These are phyloP conservation scores for Seiridium cupressi DNA, from an alignment of 2,329 filamentous ascomycete species.

Conservation along the genomic window DNA sequence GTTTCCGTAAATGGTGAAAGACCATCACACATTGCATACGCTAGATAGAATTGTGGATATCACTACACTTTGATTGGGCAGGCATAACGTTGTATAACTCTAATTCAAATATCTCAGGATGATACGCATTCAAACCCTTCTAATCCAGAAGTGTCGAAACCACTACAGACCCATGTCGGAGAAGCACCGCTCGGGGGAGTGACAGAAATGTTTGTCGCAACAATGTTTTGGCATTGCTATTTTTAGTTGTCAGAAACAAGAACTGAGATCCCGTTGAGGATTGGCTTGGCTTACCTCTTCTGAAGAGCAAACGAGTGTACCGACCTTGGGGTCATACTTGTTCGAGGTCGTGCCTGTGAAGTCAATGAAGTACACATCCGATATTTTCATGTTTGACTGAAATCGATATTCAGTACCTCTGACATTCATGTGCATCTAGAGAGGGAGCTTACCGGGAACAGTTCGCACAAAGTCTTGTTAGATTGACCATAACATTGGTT, in stretches of 20 bases:
- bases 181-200: constrained; percentile 2
- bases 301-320: constrained; percentile 46
- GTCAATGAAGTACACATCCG: constrained; percentile 54
- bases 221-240: constrained; percentile 9
- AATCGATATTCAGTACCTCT: neutral
- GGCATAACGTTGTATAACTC: too few relatives aligned
- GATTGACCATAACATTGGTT: constrained; percentile 61
- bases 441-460: constrained; percentile 25
- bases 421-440: too few relatives aligned
- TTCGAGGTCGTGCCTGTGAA: constrained; percentile 51
- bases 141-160: constrained; percentile 4
- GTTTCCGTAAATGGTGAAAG: too few relatives aligned
- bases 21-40: too few relatives aligned
- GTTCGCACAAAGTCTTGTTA: constrained; percentile 32
- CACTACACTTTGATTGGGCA: too few relatives aligned
- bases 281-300: constrained; percentile 36
- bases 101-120: neutral
- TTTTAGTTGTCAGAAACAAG: neutral
- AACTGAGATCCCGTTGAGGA: neutral
- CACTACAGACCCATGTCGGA: constrained; percentile 7
- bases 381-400: constrained; percentile 46
- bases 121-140: constrained; percentile 8
- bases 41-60: too few relatives aligned
- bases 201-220: constrained; percentile 8
- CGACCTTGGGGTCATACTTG: constrained; percentile 40